A percentile compares a stretch with the other conserved stretches of the same genome.
Evolutionary conservation across 805 yeast genomes (phyloP).

Genomic region (Wickerhamiella brachini): DNA sequence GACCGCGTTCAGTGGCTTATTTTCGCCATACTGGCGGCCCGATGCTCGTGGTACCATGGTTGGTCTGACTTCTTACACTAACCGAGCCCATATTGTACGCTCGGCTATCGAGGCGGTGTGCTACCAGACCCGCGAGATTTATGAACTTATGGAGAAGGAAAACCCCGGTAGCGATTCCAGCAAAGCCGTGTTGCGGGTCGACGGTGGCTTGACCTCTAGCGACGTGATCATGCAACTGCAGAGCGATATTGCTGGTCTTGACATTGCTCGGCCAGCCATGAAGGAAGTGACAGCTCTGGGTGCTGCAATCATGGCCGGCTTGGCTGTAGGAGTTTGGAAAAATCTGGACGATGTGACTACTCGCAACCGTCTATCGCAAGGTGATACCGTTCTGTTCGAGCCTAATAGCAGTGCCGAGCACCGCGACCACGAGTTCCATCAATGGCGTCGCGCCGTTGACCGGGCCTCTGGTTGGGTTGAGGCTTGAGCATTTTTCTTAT

Average conservation of each 20-base stretch:
- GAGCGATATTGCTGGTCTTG: slow-evolving; percentile 80
- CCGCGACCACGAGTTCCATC: slow-evolving; percentile 48
- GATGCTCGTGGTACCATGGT: slow-evolving; percentile 85
- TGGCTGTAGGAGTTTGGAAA: slow-evolving; percentile 59
- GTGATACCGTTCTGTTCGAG: slow-evolving; percentile 14
- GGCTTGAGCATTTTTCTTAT: background rate
- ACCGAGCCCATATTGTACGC: slow-evolving; percentile 81
- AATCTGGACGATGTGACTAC: slow-evolving; percentile 51
- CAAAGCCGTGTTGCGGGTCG: slow-evolving; percentile 38
- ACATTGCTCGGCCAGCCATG: slow-evolving; percentile 66
- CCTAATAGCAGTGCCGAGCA: slow-evolving; percentile 38
- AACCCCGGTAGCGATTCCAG: slow-evolving; percentile 28
- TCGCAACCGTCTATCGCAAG: slow-evolving; percentile 15
- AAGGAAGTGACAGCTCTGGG: slow-evolving; percentile 92
- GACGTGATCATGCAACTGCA: slow-evolving; percentile 88
- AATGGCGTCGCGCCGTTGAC: slow-evolving; percentile 78
- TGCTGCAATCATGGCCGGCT: slow-evolving; percentile 91
- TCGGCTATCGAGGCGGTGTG: slow-evolving; percentile 95
- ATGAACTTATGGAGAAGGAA: slow-evolving; percentile 80
- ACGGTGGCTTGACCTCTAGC: slow-evolving; percentile 91
- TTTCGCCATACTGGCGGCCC: slow-evolving; percentile 93
- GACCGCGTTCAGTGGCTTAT: slow-evolving; percentile 87
- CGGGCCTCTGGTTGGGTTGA: slow-evolving; percentile 60
- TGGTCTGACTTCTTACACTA: slow-evolving; percentile 86
- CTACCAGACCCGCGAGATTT: slow-evolving; percentile 81